Percentiles rank a stretch among this genome's conserved stretches.
Conservation (phyloP, 2,329 filamentous ascomycete species). For the Aureobasidium vineae region DNA sequence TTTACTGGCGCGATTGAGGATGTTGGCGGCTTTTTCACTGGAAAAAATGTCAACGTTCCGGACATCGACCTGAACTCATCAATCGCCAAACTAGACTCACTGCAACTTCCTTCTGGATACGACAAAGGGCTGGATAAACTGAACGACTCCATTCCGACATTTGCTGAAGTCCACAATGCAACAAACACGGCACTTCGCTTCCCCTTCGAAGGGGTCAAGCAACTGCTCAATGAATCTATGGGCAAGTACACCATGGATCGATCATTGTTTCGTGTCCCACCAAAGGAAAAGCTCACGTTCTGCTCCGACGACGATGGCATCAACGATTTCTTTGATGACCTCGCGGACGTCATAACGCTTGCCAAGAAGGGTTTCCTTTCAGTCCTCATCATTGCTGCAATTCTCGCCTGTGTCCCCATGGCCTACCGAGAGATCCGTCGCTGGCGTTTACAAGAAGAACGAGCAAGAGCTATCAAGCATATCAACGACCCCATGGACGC, state of each 20-base stretch:
- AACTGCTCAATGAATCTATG: conserved; percentile 68
- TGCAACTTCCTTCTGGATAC: conserved; percentile 68
- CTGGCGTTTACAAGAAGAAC: conserved; percentile 70
- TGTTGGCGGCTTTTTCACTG: conserved; percentile 42
- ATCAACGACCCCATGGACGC: conserved; percentile 81
- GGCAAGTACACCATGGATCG: conserved; percentile 75
- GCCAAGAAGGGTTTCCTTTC: conserved; percentile 74
- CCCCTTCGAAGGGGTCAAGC: conserved; percentile 79
- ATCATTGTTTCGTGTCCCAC: conserved; percentile 74
- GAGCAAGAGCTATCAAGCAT: conserved; percentile 64
- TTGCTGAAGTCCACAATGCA: conserved; percentile 78
- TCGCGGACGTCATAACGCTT: conserved; percentile 64
- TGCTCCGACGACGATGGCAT: conserved; percentile 84
- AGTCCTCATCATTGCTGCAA: conserved; percentile 68
- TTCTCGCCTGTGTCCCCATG: conserved; percentile 74
- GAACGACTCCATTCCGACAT: conserved; percentile 77
- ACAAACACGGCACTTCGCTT: conserved; percentile 70
- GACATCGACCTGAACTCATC: conserved; percentile 64
- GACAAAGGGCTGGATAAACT: conserved; percentile 67
- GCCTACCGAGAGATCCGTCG: conserved; percentile 74
- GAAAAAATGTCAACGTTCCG: conserved; percentile 46
- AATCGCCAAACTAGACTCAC: conserved; percentile 64
- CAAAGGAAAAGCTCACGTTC: conserved; percentile 79
- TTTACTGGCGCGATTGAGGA: conserved; percentile 53
- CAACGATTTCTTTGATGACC: conserved; percentile 74